Base-by-base conservation (phyloP, 2,329 filamentous ascomycete species). In the Beauveria sp. region DNA sequence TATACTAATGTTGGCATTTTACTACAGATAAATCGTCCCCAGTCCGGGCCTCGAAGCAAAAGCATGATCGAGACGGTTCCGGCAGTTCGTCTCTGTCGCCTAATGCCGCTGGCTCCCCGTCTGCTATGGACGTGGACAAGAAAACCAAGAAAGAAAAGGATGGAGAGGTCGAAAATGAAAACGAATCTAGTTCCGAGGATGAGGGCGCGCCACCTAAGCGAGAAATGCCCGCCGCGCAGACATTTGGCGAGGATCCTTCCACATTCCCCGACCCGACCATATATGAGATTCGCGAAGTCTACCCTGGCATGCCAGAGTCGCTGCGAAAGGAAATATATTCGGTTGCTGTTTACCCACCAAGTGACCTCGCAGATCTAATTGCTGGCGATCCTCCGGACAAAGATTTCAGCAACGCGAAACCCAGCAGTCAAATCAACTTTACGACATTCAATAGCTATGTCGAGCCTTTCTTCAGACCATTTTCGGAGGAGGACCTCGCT, bases 381-480 rank as follows among this genome's bases (percentile, higher is more conserved):
- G 89, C 93, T 12, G 95, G 95, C 53, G 87, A 89, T 45, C 90
- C 93, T 1, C 93, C 95, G 1, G 93, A 98, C 73, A 92, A 91
- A 72, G 95, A 99, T 76, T 98, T 97, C 70, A 97, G 91, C 71
- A 96, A 86, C 71, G 89, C 91, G 40, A 99, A 98, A 72, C 92
- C 93, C 5, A 87, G 88, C 22, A 96, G 93, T 69, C 95, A 99
- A 77, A 95, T 98, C 72, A 93, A 90, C 72, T 95, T 95, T 66
- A 89, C 86, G 61, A 96, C 93, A 1, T 99, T 99, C 74, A 88
- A 89, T n/a, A 87, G 89, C 6, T 96, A 95, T 71, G 84, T 96
- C 60, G 95, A 99, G 65, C 91, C 93, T 0, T 98, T 90, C 76
- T 95, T 97, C 66, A 86, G 93, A 6, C 86, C 89, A 0, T 89